Evolutionary conservation across 148 eudicot genomes (phyloP).

Genomic region (Tetragonia tetragonoides): DNA sequence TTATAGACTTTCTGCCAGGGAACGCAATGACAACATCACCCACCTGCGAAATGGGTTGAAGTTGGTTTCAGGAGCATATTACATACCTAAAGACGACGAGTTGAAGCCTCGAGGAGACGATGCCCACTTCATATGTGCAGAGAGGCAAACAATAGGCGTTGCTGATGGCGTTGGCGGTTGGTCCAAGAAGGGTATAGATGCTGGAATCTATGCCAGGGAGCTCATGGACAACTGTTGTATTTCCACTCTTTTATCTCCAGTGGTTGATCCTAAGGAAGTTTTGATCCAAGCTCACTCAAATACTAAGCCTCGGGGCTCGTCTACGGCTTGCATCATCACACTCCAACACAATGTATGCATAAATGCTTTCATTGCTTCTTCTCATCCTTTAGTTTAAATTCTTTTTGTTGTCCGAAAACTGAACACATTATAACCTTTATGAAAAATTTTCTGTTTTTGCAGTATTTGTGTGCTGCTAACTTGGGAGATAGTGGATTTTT

Average conservation of each 20-base stretch:
- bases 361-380: too few species aligned
- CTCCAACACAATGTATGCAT: slow-evolving; percentile 17
- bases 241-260: neutral
- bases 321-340: slow-evolving; percentile 30
- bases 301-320: slow-evolving; percentile 25
- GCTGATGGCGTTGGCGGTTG: slow-evolving; percentile 36
- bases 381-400: neutral
- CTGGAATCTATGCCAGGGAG: slow-evolving; percentile 29
- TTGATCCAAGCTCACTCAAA: slow-evolving; percentile 20
- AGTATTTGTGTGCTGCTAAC: slow-evolving; percentile 68
- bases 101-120: slow-evolving; percentile 25
- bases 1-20: neutral
- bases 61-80: slow-evolving; percentile 21
- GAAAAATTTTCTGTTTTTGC: neutral
- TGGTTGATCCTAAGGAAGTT: slow-evolving; percentile 15
- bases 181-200: slow-evolving; percentile 20
- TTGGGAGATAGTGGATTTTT: slow-evolving; percentile 63
- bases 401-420: too few species aligned
- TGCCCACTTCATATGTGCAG: slow-evolving; percentile 26
- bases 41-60: neutral
- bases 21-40: neutral
- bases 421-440: neutral
- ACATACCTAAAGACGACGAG: slow-evolving; percentile 21
- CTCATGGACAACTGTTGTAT: slow-evolving; percentile 22
- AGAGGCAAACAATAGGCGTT: slow-evolving; percentile 18